A percentile compares a stretch with the other conserved stretches of the same genome.
Evolutionary conservation across 441 rosid genomes (phyloP).

Genomic region (Euphorbia celastroides): DNA sequence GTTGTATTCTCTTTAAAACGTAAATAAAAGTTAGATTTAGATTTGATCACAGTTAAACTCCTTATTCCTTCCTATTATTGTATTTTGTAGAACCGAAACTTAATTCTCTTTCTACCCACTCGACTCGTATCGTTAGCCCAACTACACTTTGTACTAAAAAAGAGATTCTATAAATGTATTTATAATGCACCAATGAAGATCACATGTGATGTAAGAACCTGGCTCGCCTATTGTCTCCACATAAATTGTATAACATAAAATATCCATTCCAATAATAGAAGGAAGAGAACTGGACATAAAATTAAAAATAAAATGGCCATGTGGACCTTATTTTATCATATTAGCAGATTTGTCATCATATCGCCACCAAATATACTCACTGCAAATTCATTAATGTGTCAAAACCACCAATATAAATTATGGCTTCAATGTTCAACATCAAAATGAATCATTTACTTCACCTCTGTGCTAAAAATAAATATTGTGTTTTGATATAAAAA

Average conservation of each 20-base stretch:
- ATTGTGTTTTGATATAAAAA: too few relatives aligned
- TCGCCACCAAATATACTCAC: neutral
- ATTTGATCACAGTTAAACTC: too few relatives aligned
- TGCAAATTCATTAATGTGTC: neutral
- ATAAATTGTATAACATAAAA: neutral
- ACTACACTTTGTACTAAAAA: too few relatives aligned
- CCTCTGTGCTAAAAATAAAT: too few relatives aligned
- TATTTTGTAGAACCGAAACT: too few relatives aligned
- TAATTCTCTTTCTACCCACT: too few relatives aligned
- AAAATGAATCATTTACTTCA: too few relatives aligned
- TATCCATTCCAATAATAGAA: slow-evolving; percentile 9
- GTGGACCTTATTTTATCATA: neutral
- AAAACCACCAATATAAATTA: neutral
- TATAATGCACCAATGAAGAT: neutral
- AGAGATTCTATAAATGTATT: neutral
- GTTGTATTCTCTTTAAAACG: too few relatives aligned
- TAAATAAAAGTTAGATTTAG: too few relatives aligned
- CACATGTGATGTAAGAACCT: neutral
- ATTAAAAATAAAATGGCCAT: neutral
- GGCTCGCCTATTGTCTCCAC: slow-evolving; percentile 6
- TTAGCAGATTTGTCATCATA: neutral
- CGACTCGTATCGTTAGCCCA: too few relatives aligned
- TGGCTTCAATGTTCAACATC: neutral
- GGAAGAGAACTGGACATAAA: slow-evolving; percentile 1
- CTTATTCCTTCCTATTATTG: too few relatives aligned